Percentiles rank a stretch among this genome's conserved stretches.
Conservation (phyloP, 2,329 filamentous ascomycete genomes). For the Coleophoma cylindrospora region DNA sequence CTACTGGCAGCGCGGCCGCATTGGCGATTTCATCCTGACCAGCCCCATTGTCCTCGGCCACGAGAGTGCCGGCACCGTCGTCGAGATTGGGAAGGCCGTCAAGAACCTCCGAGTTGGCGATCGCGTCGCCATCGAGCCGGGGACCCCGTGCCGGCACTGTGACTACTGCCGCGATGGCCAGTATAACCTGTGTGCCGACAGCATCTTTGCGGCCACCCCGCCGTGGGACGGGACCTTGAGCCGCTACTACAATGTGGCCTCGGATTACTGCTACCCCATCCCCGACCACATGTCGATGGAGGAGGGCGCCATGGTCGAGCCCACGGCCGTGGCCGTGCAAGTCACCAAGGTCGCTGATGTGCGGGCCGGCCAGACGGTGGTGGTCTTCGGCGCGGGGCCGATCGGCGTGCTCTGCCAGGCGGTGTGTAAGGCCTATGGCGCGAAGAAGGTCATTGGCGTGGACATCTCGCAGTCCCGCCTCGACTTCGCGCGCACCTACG, state of each 20-base stretch:
- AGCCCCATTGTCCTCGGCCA: constrained; percentile 42
- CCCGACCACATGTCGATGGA: constrained; percentile 39
- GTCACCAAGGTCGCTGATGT: constrained; percentile 37
- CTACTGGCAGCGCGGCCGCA: constrained; percentile 23
- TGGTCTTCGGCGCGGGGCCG: constrained; percentile 44
- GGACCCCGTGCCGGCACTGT: constrained; percentile 38
- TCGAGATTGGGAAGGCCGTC: constrained; percentile 34
- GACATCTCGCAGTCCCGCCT: constrained; percentile 38
- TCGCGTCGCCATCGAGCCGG: constrained; percentile 42
- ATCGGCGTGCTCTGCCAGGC: constrained; percentile 42
- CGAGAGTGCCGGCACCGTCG: constrained; percentile 36
- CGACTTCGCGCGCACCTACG: constrained; percentile 36
- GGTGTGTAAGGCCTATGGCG: constrained; percentile 39
- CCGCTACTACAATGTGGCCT: constrained; percentile 40
- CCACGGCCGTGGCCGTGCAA: constrained; percentile 44
- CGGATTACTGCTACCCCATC: constrained; percentile 40
- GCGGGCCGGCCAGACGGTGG: constrained; percentile 34
- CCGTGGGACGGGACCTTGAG: constrained; percentile 42
- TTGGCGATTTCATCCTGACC: constrained; percentile 32
- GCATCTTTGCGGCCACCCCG: constrained; percentile 42
- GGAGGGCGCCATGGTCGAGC: constrained; percentile 46
- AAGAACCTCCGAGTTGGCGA: constrained; percentile 38
- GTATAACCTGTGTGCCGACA: constrained; percentile 36
- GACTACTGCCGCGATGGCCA: constrained; percentile 32
- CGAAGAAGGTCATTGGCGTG: constrained; percentile 38